Base-by-base conservation (phyloP, 495 filamentous ascomycete species). In the Penicillium coprophilum region DNA sequence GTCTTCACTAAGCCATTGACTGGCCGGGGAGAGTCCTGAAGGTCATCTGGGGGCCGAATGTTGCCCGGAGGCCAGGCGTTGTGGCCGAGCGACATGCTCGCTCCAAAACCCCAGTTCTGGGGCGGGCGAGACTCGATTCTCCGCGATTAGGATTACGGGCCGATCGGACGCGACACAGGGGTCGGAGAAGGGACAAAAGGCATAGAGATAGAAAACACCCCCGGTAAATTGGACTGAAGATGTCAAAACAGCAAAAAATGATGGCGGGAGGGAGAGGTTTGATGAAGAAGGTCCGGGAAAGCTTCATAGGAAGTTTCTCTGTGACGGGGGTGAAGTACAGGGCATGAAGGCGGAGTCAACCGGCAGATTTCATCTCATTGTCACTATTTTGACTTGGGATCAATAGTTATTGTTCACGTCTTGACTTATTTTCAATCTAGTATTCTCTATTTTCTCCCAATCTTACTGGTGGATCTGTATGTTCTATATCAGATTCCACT, bases 21-120 rank as follows among this genome's bases (percentile, higher is more conserved):
- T 27, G 70, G 65, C 38, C 78, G 76, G 57, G 58, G 63, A 2
- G 73, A 71, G 53, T 82, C 78, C 44, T 70, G 71, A 24, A 66
- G 63, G 44, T 78, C 72, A 62, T 79, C 74, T 27, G 77, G 75
- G 44, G 77, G 74, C 36, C 75, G 75, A 39, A 77, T 71, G 60
- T 77, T 75, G 57, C 74, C 74, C 59, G 75, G 77, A 21, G 75
- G 75, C 75, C 77, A 78, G 71, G 70, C 64, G 74, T 77, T 68
- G 71, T 75, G 74, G 69, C 75, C 75, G 70, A 76, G 74, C 73
- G 77, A 78, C 77, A 80, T 79, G 69, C 60, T 77, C 75, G 77
- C 74, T 75, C 72, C 68, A 69, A 79, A 68, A 76, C 74, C 75
- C 74, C 75, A 69, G 68, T 67, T 71, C 56, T 74, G 68, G 73